phyloP scores from a whole-genome alignment of 176 grass and related monocot species.

The Elymus sibiricus region DNA sequence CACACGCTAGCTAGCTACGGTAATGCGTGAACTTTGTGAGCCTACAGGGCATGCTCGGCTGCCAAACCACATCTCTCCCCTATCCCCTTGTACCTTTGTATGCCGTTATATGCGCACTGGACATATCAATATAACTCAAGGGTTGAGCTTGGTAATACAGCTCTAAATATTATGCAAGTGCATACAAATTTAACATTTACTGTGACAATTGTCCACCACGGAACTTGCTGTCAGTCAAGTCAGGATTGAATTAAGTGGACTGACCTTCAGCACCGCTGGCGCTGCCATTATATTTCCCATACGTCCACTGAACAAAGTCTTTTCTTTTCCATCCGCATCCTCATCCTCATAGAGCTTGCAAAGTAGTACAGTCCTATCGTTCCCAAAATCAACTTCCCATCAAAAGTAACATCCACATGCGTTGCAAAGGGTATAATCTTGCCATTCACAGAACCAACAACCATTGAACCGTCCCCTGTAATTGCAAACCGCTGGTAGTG shows the following conservation, averaged over 20 bases:
- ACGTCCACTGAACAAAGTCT: constrained; percentile 66
- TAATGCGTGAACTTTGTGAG: no score
- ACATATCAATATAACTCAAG: no score
- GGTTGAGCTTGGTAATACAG: no score
- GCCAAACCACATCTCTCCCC: no score
- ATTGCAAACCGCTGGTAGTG: constrained; percentile 39
- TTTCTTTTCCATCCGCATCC: constrained; percentile 35
- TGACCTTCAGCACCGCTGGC: constrained; percentile 73
- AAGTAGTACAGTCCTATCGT: constrained; percentile 42
- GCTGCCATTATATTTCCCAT: constrained; percentile 73
- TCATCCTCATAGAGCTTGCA: no score
- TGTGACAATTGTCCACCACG: no score
- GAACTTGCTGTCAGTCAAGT: constrained; percentile 15
- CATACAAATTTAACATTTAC: constrained; percentile 39
- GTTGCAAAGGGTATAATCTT: constrained; percentile 53
- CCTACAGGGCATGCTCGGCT: no score
- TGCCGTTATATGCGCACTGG: no score
- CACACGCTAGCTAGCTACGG: no score
- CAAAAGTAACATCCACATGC: constrained; percentile 74
- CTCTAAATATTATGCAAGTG: not conserved
- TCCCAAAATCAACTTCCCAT: constrained; percentile 78
- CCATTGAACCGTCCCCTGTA: constrained; percentile 76
- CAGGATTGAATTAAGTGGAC: constrained; percentile 67
- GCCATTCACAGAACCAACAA: constrained; percentile 90
- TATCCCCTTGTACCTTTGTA: no score